Base-by-base conservation (phyloP, 306 rosid genomes). In the Begonia fuchsioides region DNA sequence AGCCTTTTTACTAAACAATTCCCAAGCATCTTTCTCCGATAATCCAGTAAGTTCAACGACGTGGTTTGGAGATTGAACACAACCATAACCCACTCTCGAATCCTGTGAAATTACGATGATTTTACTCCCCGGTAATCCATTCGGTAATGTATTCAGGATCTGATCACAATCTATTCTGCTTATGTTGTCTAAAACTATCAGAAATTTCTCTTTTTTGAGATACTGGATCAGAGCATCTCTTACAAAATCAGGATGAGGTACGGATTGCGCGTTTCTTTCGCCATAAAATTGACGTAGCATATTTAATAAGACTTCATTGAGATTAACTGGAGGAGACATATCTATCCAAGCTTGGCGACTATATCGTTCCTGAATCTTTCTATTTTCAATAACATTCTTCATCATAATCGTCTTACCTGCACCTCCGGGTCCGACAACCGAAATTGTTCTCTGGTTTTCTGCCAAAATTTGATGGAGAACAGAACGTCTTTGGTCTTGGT, bases 131-230 rank as follows among this genome's bases (percentile, higher is more conserved):
- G 13, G 47, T 46, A 35, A 48, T 12, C 62, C 62, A 3, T 38
- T n/a, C 10, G 54, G 62, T 6, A 57, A 6, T 15, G 16, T 45
- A 47, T 17, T 39, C 38, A 20, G 2, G 10, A 48, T 38, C 7
- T 1, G 1, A n/a, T n/a, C 39, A 17, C 38, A 5, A 38, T 47
- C 54, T 17, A 2, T 9, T 6, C 3, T 38, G 3, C 14, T 57
- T 46, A 57, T 13, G 39, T 57, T 47, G 13, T 57, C 61, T n/a
- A 57, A 38, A 9, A 57, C 45, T 2, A 57, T 10, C 53, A 57
- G 1, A 57, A 13, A 56, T 43, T 11, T 45, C 51, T 32, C 38
- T 11, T 56, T 8, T 12, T 8, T 5, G 15, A 55, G 15, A 26
- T n/a, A 10, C 45, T 1, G 32, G 13, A 9, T 11, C 52, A 20